A percentile compares a stretch with the other conserved stretches of the same genome.
Evolutionary conservation across 2,329 filamentous ascomycete species (phyloP).

Genomic region (Thielaviopsis musarum): DNA sequence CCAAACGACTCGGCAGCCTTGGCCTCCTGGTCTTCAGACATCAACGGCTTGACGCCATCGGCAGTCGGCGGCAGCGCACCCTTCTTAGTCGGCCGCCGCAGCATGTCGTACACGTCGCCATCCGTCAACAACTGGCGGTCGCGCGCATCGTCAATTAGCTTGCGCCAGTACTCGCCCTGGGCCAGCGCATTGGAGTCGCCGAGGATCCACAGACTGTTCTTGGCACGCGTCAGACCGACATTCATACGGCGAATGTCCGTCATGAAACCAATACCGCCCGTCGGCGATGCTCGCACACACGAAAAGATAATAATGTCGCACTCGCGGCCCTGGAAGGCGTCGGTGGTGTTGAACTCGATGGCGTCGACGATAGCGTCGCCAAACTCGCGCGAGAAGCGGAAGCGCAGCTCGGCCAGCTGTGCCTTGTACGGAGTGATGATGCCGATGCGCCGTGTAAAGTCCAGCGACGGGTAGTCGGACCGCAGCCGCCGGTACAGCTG

Average conservation of each 20-base stretch:
- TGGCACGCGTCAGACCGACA: slow-evolving; percentile 89
- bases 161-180: slow-evolving; percentile 81
- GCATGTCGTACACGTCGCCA: slow-evolving; percentile 37
- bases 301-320: slow-evolving; percentile 98
- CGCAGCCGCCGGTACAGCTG: slow-evolving; percentile 67
- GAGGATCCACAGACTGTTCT: slow-evolving; percentile 90
- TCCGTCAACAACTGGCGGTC: slow-evolving; percentile 58
- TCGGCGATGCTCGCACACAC: slow-evolving; percentile 83
- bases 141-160: slow-evolving; percentile 68
- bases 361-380: slow-evolving; percentile 57
- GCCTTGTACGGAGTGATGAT: slow-evolving; percentile 98
- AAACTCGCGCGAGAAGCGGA: slow-evolving; percentile 54
- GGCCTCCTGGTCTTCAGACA: not conserved
- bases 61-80: slow-evolving; percentile 16
- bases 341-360: slow-evolving; percentile 97
- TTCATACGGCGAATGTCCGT: slow-evolving; percentile 98
- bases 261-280: slow-evolving; percentile 94
- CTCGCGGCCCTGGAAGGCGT: slow-evolving; percentile 93
- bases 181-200: slow-evolving; percentile 77
- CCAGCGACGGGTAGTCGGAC: slow-evolving; percentile 49
- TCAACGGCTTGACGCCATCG: not conserved
- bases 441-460: slow-evolving; percentile 72
- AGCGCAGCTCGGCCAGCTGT: slow-evolving; percentile 65
- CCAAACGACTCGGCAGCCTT: not conserved
- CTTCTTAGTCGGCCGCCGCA: slow-evolving; percentile 27